Evolutionary conservation across 2,329 filamentous ascomycete genomes (phyloP), one percentile per base, ranked within the genome.

Genomic region (Fusarium fujikuroi): DNA sequence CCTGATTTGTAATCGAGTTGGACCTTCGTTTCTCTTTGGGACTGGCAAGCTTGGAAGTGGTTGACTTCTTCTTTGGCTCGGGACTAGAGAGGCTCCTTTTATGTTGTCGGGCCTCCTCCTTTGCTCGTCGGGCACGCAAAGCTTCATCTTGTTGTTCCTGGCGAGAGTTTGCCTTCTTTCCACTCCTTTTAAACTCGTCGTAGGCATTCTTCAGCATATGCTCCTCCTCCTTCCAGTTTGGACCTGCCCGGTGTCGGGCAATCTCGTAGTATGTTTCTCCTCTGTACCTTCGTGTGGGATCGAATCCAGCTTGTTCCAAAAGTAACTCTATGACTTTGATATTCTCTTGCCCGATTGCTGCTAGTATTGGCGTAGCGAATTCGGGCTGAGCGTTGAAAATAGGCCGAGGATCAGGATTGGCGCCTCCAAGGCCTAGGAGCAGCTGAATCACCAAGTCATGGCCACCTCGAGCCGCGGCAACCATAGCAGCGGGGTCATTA

Each of bases 221-320:
- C 72, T 93, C 91, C 80, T 99, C 96, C 70, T 95, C 91, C 80
- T 95, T 92, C 94, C 95, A 98, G 68, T 94, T 92, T 12, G 95
- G 93, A 0, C 96, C 95, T 74, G 91, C 91, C 44, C 94, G 91
- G 53, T 94, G 91, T 76, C 92, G 90, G 4, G 96, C 94, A 69
- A 98, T 91, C 73, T 99, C 95, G 77, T 91, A 93, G 81, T 98
- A 99, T 0, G 93, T 92, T 76, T 93, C 90, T 28, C 93, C 93
- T 75, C 91, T 91, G 75, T 91, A 92, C 32, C 91, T 88, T 64
- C 92, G 90, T 2, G 93, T 94, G 1, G 96, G 95, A 76, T 99
- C 92, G 79, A 98, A 98, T 21, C 84, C 84, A 53, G 89, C 88
- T 77, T 96, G 93, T 67, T 91, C 91, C 11, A 97, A 85, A 12